Conservation (phyloP, 495 filamentous ascomycete genomes). For the Trichoderma virens region DNA sequence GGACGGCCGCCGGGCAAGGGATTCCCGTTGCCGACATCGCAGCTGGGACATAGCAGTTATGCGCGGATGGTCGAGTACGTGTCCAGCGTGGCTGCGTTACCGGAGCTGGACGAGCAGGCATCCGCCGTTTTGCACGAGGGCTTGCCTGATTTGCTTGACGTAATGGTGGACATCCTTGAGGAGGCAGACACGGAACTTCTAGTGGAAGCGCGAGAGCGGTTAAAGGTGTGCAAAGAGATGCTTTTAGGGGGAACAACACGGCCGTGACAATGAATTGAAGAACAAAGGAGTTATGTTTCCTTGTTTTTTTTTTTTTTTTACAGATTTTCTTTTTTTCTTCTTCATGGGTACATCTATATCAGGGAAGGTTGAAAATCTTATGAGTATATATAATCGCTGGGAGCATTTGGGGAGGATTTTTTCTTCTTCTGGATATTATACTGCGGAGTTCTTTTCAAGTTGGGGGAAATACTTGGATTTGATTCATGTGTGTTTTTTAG, state of each 20-base stretch:
- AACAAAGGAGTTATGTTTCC: too few relatives aligned
- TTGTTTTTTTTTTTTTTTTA: neutral
- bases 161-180: conserved; percentile 28
- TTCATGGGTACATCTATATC: too few relatives aligned
- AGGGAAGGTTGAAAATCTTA: too few relatives aligned
- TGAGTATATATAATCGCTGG: too few relatives aligned
- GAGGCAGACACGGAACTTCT: conserved; percentile 40
- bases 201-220: conserved; percentile 33
- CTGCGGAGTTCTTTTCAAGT: too few relatives aligned
- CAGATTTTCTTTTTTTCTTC: neutral
- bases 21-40: conserved; percentile 19
- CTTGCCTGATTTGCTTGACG: conserved; percentile 35
- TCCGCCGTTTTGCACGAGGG: conserved; percentile 30
- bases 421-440: too few relatives aligned
- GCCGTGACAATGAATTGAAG: neutral
- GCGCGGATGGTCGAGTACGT: conserved; percentile 33
- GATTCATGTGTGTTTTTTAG: too few relatives aligned
- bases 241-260: conserved; percentile 15
- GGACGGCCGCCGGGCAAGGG: conserved; percentile 40
- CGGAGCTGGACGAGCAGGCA: conserved; percentile 29
- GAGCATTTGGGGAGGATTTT: too few relatives aligned
- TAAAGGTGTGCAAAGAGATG: conserved; percentile 38
- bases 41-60: conserved; percentile 18
- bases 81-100: conserved; percentile 28
- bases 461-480: too few relatives aligned